Evolutionary conservation across 2,329 filamentous ascomycete species (phyloP).

Genomic region (Fusarium protoensiforme): DNA sequence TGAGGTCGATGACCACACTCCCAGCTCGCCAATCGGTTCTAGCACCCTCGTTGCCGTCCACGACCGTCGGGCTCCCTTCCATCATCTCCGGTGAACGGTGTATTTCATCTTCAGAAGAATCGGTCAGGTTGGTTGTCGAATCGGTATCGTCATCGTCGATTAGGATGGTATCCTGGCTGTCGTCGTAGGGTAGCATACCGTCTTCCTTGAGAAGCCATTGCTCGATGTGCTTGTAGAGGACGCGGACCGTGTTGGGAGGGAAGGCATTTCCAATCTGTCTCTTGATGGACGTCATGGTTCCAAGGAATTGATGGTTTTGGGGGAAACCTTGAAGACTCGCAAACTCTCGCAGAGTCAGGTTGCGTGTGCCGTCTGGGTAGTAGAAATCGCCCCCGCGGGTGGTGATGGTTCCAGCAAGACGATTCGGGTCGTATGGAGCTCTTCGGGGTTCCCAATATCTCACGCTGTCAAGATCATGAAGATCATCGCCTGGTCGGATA

Average conservation of each 20-base stretch:
- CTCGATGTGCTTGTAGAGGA: conserved; percentile 61
- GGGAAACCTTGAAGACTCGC: conserved; percentile 79
- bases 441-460: conserved; percentile 44
- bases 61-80: conserved; percentile 28
- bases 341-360: conserved; percentile 74
- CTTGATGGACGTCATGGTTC: conserved; percentile 55
- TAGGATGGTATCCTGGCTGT: conserved; percentile 34
- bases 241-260: conserved; percentile 67
- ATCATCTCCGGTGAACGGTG: conserved; percentile 39
- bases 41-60: not conserved
- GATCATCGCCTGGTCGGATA: conserved; percentile 47
- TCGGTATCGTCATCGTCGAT: conserved; percentile 42
- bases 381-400: conserved; percentile 71
- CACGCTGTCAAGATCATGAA: conserved; percentile 53
- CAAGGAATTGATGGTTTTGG: conserved; percentile 65
- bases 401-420: conserved; percentile 70
- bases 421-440: conserved; percentile 57
- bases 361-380: conserved; percentile 72
- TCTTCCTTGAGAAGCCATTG: conserved; percentile 59
- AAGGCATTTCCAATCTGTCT: conserved; percentile 85
- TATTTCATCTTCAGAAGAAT: conserved; percentile 5
- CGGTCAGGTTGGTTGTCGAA: not conserved
- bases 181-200: conserved; percentile 41
- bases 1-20: conserved; percentile 35
- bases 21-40: conserved; percentile 4